phyloP scores from a whole-genome alignment of 78 protist genomes.

The Dictyostelium capitatum region DNA sequence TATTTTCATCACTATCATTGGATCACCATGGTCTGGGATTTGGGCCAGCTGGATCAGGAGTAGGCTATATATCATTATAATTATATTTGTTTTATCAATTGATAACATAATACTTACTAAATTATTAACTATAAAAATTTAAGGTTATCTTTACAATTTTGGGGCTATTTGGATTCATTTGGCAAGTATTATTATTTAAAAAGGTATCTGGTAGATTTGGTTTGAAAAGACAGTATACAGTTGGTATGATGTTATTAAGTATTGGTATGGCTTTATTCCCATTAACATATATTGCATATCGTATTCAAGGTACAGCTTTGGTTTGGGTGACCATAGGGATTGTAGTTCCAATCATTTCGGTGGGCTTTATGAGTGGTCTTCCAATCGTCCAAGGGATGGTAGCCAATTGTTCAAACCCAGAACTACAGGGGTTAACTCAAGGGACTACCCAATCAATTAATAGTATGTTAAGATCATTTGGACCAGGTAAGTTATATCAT shows the following conservation, averaged over 20 bases:
- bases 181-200: constrained; percentile 62
- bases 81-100: too few species aligned
- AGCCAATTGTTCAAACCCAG: constrained; percentile 48
- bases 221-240: constrained; percentile 42
- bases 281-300: constrained; percentile 40
- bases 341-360: constrained; percentile 30
- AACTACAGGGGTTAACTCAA: constrained; percentile 70
- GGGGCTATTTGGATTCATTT: constrained; percentile 56
- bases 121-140: too few species aligned
- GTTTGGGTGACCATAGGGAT: constrained; percentile 41
- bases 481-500: too few species aligned
- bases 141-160: constrained; percentile 45
- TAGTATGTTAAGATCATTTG: constrained; percentile 58
- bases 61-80: too few species aligned
- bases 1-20: constrained; percentile 9
- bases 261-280: constrained; percentile 75
- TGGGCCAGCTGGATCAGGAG: constrained; percentile 33
- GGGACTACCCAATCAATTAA: constrained; percentile 57
- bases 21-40: constrained; percentile 34
- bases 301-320: constrained; percentile 40
- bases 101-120: too few species aligned
- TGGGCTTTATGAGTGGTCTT: constrained; percentile 71
- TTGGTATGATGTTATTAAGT: constrained; percentile 31
- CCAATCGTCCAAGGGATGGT: constrained; percentile 52
- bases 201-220: constrained; percentile 38